phyloP scores from a whole-genome alignment of 139 green algal genomes.

The Coelastrella sp. region DNA sequence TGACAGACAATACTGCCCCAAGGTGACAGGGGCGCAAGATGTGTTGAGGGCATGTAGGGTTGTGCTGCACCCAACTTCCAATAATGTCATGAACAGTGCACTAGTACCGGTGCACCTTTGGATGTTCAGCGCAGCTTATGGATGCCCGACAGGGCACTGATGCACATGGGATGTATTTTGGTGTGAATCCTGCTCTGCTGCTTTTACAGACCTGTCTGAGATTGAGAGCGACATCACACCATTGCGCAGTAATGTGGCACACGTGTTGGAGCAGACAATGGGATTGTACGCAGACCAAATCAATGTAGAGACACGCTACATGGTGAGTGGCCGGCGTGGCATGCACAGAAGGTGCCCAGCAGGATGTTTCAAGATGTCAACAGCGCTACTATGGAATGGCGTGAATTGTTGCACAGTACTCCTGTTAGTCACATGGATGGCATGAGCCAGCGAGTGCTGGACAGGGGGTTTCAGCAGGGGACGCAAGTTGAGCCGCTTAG shows the following conservation, averaged over 20 bases:
- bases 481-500: no score
- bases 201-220: slow-evolving; percentile 49
- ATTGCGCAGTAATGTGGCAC: slow-evolving; percentile 18
- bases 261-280: slow-evolving; percentile 43
- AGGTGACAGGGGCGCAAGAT: no score
- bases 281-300: slow-evolving; percentile 25
- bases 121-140: neutral
- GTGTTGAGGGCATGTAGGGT: no score
- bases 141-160: neutral
- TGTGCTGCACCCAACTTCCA: no score
- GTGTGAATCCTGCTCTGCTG: neutral
- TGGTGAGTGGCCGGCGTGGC: slow-evolving; percentile 11
- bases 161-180: neutral
- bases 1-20: neutral
- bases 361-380: neutral
- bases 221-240: slow-evolving; percentile 66
- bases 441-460: no score
- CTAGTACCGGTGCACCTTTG: no score
- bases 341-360: neutral
- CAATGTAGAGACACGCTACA: slow-evolving; percentile 41
- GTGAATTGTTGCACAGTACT: no score
- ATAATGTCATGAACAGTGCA: no score
- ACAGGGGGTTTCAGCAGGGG: no score
- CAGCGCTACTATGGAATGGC: no score
- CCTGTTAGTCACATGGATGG: no score